These are phyloP conservation scores for Coemansia sp. DNA, from an alignment of 192 early-diverging fungal species.

Conservation along the genomic window DNA sequence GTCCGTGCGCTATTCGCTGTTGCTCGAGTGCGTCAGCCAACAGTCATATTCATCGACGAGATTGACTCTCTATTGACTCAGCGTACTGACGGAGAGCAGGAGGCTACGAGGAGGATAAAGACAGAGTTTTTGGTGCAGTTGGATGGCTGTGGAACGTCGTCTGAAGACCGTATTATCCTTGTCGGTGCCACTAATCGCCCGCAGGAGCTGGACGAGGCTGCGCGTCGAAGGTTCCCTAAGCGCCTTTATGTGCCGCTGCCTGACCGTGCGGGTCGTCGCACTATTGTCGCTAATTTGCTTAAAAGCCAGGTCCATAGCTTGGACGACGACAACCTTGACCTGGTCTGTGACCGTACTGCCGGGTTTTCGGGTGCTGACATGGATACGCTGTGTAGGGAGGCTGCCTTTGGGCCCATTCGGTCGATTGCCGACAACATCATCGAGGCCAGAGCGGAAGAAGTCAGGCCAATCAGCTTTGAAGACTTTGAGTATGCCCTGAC, in stretches of 20 bases:
- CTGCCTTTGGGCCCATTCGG: conserved; percentile 77
- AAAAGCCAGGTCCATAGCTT: conserved; percentile 63
- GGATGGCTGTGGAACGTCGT: conserved; percentile 74
- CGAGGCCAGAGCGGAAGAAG: conserved; percentile 61
- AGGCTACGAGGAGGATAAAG: conserved; percentile 88
- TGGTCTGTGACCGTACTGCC: conserved; percentile 68
- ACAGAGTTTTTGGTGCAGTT: conserved; percentile 91
- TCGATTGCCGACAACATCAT: conserved; percentile 62
- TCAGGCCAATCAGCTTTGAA: conserved; percentile 71
- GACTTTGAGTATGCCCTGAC: conserved; percentile 85
- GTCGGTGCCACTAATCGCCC: conserved; percentile 80
- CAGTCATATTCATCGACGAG: conserved; percentile 93
- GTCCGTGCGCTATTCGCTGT: conserved; percentile 90
- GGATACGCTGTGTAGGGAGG: conserved; percentile 80
- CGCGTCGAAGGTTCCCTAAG: conserved; percentile 73
- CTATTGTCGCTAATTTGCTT: conserved; percentile 70
- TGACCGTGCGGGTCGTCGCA: conserved; percentile 66
- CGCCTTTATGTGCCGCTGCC: conserved; percentile 87
- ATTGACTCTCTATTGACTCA: conserved; percentile 91
- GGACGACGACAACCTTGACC: conserved; percentile 61
- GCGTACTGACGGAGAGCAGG: conserved; percentile 87
- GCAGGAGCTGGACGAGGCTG: conserved; percentile 93
- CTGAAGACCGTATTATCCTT: conserved; percentile 80
- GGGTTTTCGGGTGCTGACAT: conserved; percentile 91
- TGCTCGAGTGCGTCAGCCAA: conserved; percentile 83